phyloP scores from a whole-genome alignment of 2,329 filamentous ascomycete species.

The Aureobasidium subglaciale region DNA sequence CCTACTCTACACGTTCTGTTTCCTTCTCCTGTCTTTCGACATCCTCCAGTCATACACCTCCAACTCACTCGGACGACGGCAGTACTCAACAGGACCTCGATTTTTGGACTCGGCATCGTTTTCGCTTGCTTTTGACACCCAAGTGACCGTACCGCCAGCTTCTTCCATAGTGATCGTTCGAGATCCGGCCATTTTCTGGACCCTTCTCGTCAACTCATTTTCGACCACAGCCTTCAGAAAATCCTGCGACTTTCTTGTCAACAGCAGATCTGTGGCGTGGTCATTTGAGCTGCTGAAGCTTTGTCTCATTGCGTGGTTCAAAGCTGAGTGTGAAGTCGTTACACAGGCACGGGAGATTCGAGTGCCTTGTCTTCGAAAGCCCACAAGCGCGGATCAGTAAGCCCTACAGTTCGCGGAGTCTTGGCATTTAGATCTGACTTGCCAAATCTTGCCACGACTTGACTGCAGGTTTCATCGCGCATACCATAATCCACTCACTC shows the following conservation, averaged over 20 bases:
- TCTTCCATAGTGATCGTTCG: slow-evolving; percentile 2
- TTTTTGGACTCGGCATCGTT: not conserved
- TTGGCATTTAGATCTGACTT: slow-evolving; percentile 13
- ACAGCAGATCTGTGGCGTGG: not conserved
- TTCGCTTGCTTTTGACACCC: not conserved
- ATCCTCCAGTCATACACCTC: slow-evolving; percentile 7
- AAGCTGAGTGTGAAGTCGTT: slow-evolving; percentile 3
- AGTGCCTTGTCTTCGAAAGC: slow-evolving; percentile 10
- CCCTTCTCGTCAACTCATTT: not conserved
- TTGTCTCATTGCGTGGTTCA: not conserved
- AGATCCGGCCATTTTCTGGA: slow-evolving; percentile 9
- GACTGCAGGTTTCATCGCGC: slow-evolving; percentile 6
- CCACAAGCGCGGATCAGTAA: slow-evolving; percentile 12
- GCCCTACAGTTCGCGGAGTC: slow-evolving; percentile 6
- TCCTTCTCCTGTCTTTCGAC: slow-evolving; percentile 14
- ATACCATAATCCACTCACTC: slow-evolving; percentile 6
- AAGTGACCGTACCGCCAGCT: not conserved
- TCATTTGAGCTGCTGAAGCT: not conserved
- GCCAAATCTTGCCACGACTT: slow-evolving; percentile 13
- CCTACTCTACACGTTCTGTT: slow-evolving; percentile 15
- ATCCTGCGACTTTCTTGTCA: not conserved
- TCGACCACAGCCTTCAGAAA: not conserved
- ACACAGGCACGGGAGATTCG: slow-evolving; percentile 13
- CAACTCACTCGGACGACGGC: not conserved
- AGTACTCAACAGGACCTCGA: not conserved